Percentiles rank a stretch among this genome's conserved stretches.
Evolutionary conservation across 345 rosid species (phyloP).

Genomic region (Citrus trifoliata): DNA sequence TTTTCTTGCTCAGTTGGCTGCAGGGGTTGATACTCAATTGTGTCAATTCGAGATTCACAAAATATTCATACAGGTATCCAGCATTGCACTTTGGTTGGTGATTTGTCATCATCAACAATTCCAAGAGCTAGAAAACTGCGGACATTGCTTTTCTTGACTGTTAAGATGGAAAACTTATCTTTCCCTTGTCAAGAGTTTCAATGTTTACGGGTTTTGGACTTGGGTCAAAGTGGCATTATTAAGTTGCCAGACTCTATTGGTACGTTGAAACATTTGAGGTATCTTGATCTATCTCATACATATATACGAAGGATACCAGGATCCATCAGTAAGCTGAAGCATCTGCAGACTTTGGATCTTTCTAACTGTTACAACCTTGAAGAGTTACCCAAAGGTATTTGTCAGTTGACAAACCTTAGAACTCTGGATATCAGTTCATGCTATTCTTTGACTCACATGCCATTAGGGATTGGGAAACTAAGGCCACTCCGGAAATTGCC

Average conservation of each 20-base stretch:
- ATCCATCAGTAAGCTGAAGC: slow-evolving; percentile 13
- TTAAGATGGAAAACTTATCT: not conserved
- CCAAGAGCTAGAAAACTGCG: not conserved
- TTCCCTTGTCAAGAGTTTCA: not conserved
- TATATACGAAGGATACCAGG: slow-evolving; percentile 7
- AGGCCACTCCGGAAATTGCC: slow-evolving; percentile 21
- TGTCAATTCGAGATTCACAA: not conserved
- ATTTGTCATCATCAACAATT: not conserved
- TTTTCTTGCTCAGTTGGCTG: not conserved
- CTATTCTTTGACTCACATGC: slow-evolving; percentile 8
- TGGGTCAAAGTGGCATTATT: slow-evolving; percentile 9
- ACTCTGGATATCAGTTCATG: slow-evolving; percentile 11
- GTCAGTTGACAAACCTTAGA: slow-evolving; percentile 11
- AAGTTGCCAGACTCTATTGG: slow-evolving; percentile 14
- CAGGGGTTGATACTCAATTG: not conserved
- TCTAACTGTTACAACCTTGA: slow-evolving; percentile 19
- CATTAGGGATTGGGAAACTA: slow-evolving; percentile 12
- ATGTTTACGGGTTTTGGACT: slow-evolving; percentile 5
- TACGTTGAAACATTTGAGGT: slow-evolving; percentile 15
- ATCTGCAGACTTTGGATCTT: slow-evolving; percentile 7
- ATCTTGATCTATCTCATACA: slow-evolving; percentile 11
- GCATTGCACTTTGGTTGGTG: not conserved
- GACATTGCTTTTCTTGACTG: slow-evolving; percentile 5
- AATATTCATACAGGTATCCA: not conserved
- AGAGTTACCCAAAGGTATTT: slow-evolving; percentile 12